Percentiles rank a stretch among this genome's conserved stretches.
Evolutionary conservation across 352 stramenopile genomes (phyloP).

Genomic region (Pythium myriotylum): DNA sequence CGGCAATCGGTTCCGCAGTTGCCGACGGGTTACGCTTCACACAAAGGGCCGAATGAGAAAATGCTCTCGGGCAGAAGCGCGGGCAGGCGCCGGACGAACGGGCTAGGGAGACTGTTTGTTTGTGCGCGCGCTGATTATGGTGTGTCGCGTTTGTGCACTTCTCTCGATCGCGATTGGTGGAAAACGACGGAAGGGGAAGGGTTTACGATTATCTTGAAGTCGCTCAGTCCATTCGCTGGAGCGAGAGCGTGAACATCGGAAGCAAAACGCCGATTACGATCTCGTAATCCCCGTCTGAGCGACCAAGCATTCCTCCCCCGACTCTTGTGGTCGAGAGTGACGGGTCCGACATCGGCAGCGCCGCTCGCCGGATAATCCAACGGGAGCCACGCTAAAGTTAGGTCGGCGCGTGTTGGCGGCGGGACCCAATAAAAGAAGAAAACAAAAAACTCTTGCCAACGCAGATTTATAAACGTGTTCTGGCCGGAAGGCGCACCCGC

Average conservation of each 20-base stretch:
- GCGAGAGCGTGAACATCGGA: conserved; percentile 18
- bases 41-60: no score
- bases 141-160: conserved; percentile 9
- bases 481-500: no score
- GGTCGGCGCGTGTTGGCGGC: no score
- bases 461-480: no score
- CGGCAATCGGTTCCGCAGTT: conserved; percentile 5
- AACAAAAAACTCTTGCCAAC: no score
- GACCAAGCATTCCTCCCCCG: neutral
- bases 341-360: no score
- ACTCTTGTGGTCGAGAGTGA: conserved; percentile 18
- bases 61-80: no score
- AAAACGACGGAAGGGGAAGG: conserved; percentile 10
- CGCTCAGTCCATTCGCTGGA: conserved; percentile 19
- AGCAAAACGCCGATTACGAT: conserved; percentile 5
- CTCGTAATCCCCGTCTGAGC: conserved; percentile 15
- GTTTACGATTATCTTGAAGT: conserved; percentile 24
- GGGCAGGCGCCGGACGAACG: no score
- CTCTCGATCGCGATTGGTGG: conserved; percentile 6
- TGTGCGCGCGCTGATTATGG: conserved; percentile 18
- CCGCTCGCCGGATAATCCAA: no score
- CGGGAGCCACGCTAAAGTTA: no score
- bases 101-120: conserved; percentile 3
- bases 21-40: no score
- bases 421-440: no score